Evolutionary conservation across 1,284 basidiomycete species (phyloP).

Genomic region (Malassezia yamatoensis): DNA sequence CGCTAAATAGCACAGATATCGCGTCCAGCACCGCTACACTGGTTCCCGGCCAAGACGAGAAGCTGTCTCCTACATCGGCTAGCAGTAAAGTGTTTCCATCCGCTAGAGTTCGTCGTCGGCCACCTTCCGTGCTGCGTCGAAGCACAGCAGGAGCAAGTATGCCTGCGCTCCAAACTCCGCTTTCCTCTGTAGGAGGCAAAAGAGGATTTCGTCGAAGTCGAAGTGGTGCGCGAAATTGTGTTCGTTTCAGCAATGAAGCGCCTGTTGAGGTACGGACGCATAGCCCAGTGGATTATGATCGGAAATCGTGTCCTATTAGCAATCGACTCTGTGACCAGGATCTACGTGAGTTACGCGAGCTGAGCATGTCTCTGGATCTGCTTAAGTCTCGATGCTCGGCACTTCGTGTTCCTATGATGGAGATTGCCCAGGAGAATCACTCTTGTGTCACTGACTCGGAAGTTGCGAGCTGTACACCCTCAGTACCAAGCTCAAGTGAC

Average conservation of each 20-base stretch:
- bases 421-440: not conserved
- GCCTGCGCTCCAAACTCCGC: conserved; percentile 31
- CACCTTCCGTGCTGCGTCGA: not conserved
- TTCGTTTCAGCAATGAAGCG: conserved; percentile 38
- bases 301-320: conserved; percentile 39
- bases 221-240: conserved; percentile 22
- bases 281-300: conserved; percentile 46
- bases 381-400: conserved; percentile 35
- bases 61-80: not conserved
- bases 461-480: no score
- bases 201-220: conserved; percentile 17
- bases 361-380: conserved; percentile 44
- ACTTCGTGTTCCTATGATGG: not conserved
- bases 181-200: conserved; percentile 31
- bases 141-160: conserved; percentile 9
- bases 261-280: conserved; percentile 41
- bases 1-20: not conserved
- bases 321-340: conserved; percentile 39
- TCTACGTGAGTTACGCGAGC: conserved; percentile 39
- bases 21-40: not conserved
- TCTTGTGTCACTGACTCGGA: no score
- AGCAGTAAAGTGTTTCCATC: not conserved
- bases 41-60: not conserved
- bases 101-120: not conserved
- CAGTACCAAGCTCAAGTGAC: no score